Percentiles rank a stretch among this genome's conserved stretches.
These are phyloP conservation scores for Cladosporium sp. DNA, from an alignment of 2,329 filamentous ascomycete species.

Conservation along the genomic window DNA sequence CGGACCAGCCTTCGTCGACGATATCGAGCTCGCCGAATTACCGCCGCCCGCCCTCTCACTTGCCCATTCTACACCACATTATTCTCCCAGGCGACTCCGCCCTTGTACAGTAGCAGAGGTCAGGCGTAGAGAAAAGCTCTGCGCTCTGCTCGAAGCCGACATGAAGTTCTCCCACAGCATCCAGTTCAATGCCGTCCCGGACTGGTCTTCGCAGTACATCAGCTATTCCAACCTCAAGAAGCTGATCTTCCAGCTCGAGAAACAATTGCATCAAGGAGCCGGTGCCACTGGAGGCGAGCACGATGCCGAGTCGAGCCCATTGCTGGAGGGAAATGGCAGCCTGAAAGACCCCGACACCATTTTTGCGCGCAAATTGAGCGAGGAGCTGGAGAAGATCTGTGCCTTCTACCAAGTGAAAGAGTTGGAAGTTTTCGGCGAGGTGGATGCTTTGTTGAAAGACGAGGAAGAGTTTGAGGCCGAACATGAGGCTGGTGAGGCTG, in stretches of 20 bases:
- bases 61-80: background rate
- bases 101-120: conserved; percentile 16
- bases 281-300: conserved; percentile 40
- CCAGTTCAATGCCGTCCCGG: conserved; percentile 99
- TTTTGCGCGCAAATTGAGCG: conserved; percentile 76
- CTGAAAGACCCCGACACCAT: conserved; percentile 68
- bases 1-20: conserved; percentile 6
- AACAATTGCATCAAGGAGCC: conserved; percentile 62
- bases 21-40: conserved; percentile 26
- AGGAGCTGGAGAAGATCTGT: conserved; percentile 89
- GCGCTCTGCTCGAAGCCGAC: conserved; percentile 70
- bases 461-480: conserved; percentile 64
- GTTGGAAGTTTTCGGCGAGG: conserved; percentile 76
- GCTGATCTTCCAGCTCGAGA: conserved; percentile 94
- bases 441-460: conserved; percentile 72
- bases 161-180: conserved; percentile 99
- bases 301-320: conserved; percentile 80
- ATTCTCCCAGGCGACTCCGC: conserved; percentile 5
- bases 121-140: conserved; percentile 54
- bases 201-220: conserved; percentile 98
- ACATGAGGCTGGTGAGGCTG: conserved; percentile 27
- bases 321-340: conserved; percentile 59
- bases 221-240: conserved; percentile 99
- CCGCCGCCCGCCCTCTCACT: conserved; percentile 19
- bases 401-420: conserved; percentile 90